Percentiles rank a stretch among this genome's conserved stretches.
phyloP scores from a whole-genome alignment of 345 rosid species.

The Eucalyptus regnans region DNA sequence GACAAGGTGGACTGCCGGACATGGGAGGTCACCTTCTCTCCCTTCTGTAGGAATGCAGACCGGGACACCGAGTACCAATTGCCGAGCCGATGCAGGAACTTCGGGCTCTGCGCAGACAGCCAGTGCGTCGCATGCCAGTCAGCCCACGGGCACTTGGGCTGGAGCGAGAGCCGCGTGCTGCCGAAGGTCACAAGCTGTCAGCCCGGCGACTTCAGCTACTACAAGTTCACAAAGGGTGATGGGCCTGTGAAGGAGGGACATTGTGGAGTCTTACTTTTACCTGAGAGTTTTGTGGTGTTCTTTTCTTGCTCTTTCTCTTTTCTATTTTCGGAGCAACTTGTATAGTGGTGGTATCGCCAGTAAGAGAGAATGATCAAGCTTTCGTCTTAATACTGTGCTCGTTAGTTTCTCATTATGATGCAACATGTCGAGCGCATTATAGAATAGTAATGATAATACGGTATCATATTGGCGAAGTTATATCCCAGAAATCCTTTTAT shows the following conservation, averaged over 20 bases:
- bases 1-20: constrained; percentile 15
- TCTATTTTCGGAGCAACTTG: background rate
- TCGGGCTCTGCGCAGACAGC: constrained; percentile 35
- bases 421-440: background rate
- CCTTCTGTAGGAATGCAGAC: constrained; percentile 1
- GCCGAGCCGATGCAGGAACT: constrained; percentile 31
- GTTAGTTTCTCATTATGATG: background rate
- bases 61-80: constrained; percentile 22
- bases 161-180: constrained; percentile 20
- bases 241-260: too few relatives aligned
- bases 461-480: background rate
- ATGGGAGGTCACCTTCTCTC: constrained; percentile 28
- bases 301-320: background rate
- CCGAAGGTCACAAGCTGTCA: constrained; percentile 12
- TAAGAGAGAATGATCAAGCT: background rate
- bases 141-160: constrained; percentile 16
- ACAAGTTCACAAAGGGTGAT: background rate
- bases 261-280: background rate
- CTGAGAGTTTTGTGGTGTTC: background rate
- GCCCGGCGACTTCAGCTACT: constrained; percentile 13
- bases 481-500: background rate
- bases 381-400: background rate
- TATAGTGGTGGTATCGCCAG: background rate
- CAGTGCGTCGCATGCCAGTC: constrained; percentile 49
- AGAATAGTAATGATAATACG: background rate